A percentile compares a stretch with the other conserved stretches of the same genome.
Evolutionary conservation across 2,329 filamentous ascomycete species (phyloP).

Genomic region (Hypoxylon sp.): DNA sequence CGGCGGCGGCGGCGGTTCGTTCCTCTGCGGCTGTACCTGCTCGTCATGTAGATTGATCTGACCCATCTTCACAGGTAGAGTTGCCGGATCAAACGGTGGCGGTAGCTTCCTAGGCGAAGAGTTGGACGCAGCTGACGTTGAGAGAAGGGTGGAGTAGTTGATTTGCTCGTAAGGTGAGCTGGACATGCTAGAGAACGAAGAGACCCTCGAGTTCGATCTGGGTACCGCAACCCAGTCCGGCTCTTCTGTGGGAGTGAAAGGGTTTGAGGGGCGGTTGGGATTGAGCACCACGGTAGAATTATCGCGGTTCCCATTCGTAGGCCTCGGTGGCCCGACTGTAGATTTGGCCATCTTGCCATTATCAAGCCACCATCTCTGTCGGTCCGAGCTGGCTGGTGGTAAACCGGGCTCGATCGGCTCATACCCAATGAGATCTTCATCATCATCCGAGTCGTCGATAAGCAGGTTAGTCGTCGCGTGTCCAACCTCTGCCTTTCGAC

Average conservation of each 20-base stretch:
- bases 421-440: conserved; percentile 83
- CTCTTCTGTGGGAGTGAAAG: conserved; percentile 77
- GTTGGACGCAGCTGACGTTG: conserved; percentile 56
- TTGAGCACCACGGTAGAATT: conserved; percentile 70
- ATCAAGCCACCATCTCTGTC: conserved; percentile 75
- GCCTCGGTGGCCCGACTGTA: conserved; percentile 68
- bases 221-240: conserved; percentile 82
- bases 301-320: conserved; percentile 53
- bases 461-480: conserved; percentile 65
- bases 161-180: conserved; percentile 68
- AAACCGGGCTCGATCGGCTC: conserved; percentile 83
- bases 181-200: conserved; percentile 64
- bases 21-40: conserved; percentile 37
- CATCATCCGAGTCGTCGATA: conserved; percentile 69
- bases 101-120: conserved; percentile 59
- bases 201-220: conserved; percentile 60
- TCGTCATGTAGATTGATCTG: conserved; percentile 55
- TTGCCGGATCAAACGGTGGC: conserved; percentile 57
- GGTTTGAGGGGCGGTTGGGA: conserved; percentile 78
- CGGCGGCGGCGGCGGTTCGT: conserved; percentile 54
- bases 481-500: conserved; percentile 71
- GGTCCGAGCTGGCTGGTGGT: conserved; percentile 71
- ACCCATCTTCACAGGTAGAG: conserved; percentile 56
- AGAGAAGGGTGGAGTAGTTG: conserved; percentile 56
- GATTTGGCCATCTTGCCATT: conserved; percentile 79